Percentiles rank a stretch among this genome's conserved stretches.
These are phyloP conservation scores for Alternaria sp. DNA, from an alignment of 2,329 filamentous ascomycete genomes.

Conservation along the genomic window DNA sequence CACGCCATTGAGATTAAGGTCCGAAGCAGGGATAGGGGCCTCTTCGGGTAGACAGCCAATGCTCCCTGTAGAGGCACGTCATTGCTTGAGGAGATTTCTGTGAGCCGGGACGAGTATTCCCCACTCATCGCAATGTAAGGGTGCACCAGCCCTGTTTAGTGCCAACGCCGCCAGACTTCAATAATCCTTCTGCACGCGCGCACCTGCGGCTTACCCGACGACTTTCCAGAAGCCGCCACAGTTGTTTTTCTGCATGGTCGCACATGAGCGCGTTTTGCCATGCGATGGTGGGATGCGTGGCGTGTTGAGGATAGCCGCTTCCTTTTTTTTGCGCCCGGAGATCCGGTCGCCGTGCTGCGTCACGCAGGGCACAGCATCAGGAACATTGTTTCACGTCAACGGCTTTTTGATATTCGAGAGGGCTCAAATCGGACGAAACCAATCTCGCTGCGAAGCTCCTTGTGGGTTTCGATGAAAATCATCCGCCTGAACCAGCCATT, in stretches of 20 bases:
- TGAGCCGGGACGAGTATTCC: constrained; percentile 25
- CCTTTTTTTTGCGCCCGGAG: not conserved
- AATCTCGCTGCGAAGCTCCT: constrained; percentile 30
- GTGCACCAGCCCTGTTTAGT: constrained; percentile 25
- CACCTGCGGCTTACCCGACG: constrained; percentile 23
- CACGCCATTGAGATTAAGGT: constrained; percentile 15
- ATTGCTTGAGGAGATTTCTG: constrained; percentile 40
- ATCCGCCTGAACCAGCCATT: constrained; percentile 23
- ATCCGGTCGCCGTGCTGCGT: constrained; percentile 12
- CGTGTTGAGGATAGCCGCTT: constrained; percentile 5
- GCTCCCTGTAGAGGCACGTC: constrained; percentile 34
- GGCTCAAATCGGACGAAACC: constrained; percentile 15
- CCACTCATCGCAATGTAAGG: constrained; percentile 17
- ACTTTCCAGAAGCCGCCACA: constrained; percentile 44
- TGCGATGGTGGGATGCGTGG: constrained; percentile 5
- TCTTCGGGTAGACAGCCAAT: constrained; percentile 24
- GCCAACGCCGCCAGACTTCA: constrained; percentile 30
- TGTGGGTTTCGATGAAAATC: constrained; percentile 31
- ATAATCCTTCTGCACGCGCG: constrained; percentile 21
- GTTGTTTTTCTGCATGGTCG: constrained; percentile 25
- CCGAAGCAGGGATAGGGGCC: constrained; percentile 23
- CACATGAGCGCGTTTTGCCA: constrained; percentile 19
- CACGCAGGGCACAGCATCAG: constrained; percentile 22
- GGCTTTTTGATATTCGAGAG: constrained; percentile 37
- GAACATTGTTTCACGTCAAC: constrained; percentile 22